These are phyloP conservation scores for Saprolegnia parasitica DNA, from an alignment of 352 stramenopile genomes.

Conservation along the genomic window DNA sequence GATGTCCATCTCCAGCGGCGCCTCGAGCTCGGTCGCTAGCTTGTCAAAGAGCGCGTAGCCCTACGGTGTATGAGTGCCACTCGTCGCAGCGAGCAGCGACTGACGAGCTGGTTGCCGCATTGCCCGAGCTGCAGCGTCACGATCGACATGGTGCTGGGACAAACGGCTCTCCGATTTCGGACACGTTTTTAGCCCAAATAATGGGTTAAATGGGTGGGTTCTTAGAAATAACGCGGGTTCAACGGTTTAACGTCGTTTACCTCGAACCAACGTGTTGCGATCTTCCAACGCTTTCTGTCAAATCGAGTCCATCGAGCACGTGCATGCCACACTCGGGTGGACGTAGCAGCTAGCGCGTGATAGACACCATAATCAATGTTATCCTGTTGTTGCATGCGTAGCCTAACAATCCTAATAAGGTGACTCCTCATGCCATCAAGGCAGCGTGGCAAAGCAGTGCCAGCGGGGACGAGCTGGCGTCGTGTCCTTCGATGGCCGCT, in stretches of 20 bases:
- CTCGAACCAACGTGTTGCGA: too few species aligned
- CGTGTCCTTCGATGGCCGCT: neutral
- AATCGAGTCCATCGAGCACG: too few species aligned
- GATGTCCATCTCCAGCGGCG: constrained; percentile 7
- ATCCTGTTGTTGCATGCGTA: neutral
- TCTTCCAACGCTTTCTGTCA: too few species aligned
- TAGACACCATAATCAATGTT: too few species aligned
- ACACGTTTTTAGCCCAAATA: neutral
- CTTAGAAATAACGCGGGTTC: too few species aligned
- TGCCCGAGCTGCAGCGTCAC: constrained; percentile 70
- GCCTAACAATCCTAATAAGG: neutral
- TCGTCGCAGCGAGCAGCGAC: neutral
- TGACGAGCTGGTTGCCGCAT: constrained; percentile 65
- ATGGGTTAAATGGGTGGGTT: neutral
- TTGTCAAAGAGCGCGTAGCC: constrained; percentile 55
- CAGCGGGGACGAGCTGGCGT: neutral
- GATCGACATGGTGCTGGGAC: constrained; percentile 31
- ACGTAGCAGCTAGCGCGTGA: too few species aligned
- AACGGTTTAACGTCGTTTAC: too few species aligned
- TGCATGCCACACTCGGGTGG: too few species aligned
- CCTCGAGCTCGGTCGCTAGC: constrained; percentile 39
- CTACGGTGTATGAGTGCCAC: neutral
- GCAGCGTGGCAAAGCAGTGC: constrained; percentile 2
- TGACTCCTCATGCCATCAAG: constrained; percentile 7
- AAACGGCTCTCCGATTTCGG: too few species aligned